Percentiles rank a stretch among this genome's conserved stretches.
Conservation (phyloP, 306 rosid species). For the Dryas alaskensis region DNA sequence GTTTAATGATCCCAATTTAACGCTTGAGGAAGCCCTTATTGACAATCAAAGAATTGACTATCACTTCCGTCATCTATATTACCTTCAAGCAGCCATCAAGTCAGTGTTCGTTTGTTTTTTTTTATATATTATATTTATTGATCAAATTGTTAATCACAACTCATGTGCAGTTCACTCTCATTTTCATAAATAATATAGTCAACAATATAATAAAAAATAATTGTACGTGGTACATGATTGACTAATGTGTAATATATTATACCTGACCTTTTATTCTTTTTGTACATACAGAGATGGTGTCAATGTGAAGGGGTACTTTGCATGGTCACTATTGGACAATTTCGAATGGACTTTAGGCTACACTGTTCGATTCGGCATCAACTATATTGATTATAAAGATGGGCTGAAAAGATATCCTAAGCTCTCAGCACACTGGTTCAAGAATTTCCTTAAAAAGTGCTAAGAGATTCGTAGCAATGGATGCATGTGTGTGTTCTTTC, state of each 20-base stretch:
- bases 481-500: not conserved
- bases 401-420: slow-evolving; percentile 46
- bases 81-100: slow-evolving; percentile 39
- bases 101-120: slow-evolving; percentile 11
- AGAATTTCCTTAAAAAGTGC: slow-evolving; percentile 39
- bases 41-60: slow-evolving; percentile 45
- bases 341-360: slow-evolving; percentile 52
- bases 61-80: slow-evolving; percentile 38
- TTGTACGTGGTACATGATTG: too few relatives aligned
- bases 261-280: not conserved
- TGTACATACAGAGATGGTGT: slow-evolving; percentile 26
- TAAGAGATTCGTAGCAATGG: not conserved
- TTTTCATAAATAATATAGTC: too few relatives aligned
- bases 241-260: not conserved
- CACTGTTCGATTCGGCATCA: slow-evolving; percentile 42
- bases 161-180: too few relatives aligned
- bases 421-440: slow-evolving; percentile 51
- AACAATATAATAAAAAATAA: too few relatives aligned
- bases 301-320: slow-evolving; percentile 57
- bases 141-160: not conserved
- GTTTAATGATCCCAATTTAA: slow-evolving; percentile 26
- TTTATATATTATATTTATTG: not conserved
- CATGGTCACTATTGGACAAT: slow-evolving; percentile 52
- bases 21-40: slow-evolving; percentile 30
- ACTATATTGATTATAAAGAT: slow-evolving; percentile 42